Conservation (phyloP, 2,329 filamentous ascomycete species). For the Alternaria tenuissima region DNA sequence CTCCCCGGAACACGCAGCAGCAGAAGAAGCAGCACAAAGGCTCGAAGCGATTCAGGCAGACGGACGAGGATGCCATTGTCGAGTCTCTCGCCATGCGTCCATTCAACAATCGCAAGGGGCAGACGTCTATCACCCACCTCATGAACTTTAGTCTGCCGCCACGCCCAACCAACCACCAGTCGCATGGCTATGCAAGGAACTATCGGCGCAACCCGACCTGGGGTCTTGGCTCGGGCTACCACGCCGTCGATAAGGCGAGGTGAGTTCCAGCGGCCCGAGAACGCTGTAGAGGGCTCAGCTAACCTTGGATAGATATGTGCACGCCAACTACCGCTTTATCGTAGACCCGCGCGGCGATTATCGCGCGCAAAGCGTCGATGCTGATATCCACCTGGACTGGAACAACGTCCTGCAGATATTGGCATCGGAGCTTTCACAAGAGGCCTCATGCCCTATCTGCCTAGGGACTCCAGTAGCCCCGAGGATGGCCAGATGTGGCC, state of each 20-base stretch:
- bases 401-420: constrained; percentile 88
- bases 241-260: constrained; percentile 88
- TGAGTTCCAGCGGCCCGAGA: constrained; percentile 51
- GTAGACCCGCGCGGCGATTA: constrained; percentile 86
- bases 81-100: constrained; percentile 74
- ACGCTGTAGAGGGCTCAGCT: constrained; percentile 2
- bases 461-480: constrained; percentile 91
- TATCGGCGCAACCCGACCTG: constrained; percentile 76
- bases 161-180: constrained; percentile 68
- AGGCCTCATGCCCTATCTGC: constrained; percentile 91
- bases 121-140: constrained; percentile 95
- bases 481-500: constrained; percentile 95
- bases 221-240: constrained; percentile 88
- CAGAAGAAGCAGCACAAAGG: constrained; percentile 84
- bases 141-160: constrained; percentile 89
- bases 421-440: constrained; percentile 87
- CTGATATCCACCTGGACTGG: constrained; percentile 92
- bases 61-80: constrained; percentile 87
- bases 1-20: constrained; percentile 78
- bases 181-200: constrained; percentile 62
- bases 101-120: constrained; percentile 78
- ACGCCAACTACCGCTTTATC: constrained; percentile 97
- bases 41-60: constrained; percentile 75
- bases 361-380: constrained; percentile 79
- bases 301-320: constrained; percentile 70